A percentile compares a stretch with the other conserved stretches of the same genome.
These are phyloP conservation scores for Neocucurbitaria cava DNA, from an alignment of 2,329 filamentous ascomycete genomes.

Conservation along the genomic window DNA sequence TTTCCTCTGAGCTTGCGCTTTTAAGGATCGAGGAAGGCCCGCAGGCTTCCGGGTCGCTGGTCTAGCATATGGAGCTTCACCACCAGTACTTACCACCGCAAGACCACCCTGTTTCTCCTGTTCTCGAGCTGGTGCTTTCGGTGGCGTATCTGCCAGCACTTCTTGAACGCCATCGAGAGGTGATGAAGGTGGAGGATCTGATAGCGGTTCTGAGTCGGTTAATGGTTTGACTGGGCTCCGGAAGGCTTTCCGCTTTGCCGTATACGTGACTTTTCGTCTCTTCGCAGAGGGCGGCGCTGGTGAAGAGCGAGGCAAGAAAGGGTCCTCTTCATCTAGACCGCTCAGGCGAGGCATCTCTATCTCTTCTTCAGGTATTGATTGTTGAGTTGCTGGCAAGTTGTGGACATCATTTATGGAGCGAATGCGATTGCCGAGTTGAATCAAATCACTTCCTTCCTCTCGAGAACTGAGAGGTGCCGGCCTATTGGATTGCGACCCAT, in stretches of 20 bases:
- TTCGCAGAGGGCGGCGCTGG: conserved; percentile 36
- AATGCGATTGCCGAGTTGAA: conserved; percentile 14
- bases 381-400: conserved; percentile 43
- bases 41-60: conserved; percentile 34
- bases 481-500: conserved; percentile 28
- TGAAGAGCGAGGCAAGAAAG: conserved; percentile 31
- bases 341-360: conserved; percentile 44
- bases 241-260: conserved; percentile 27
- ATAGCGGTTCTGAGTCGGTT: conserved; percentile 15
- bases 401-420: conserved; percentile 48
- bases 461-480: conserved; percentile 16
- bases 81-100: conserved; percentile 33
- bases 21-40: conserved; percentile 18
- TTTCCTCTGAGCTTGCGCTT: conserved; percentile 27
- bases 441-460: conserved; percentile 21
- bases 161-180: conserved; percentile 25
- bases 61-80: conserved; percentile 22
- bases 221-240: conserved; percentile 22
- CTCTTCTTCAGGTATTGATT: conserved; percentile 38
- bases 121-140: conserved; percentile 29
- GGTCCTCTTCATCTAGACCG: conserved; percentile 44
- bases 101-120: conserved; percentile 46
- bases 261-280: conserved; percentile 39
- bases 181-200: conserved; percentile 16
- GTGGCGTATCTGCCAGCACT: conserved; percentile 26